Conservation (phyloP, 805 yeast species). For the Wickerhamomyces chaumierensis region DNA sequence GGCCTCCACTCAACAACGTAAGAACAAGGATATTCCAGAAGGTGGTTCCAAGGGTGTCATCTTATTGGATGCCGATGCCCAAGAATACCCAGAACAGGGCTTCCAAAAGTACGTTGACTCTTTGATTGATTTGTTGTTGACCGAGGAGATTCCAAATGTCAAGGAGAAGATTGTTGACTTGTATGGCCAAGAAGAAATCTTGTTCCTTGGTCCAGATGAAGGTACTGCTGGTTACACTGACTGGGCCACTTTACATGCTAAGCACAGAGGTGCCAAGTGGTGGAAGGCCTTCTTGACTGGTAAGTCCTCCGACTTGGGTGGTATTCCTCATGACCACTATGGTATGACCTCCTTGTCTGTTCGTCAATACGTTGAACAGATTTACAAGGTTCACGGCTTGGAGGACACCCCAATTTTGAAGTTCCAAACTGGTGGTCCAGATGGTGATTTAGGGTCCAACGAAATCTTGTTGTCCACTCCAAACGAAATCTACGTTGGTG, state of each 20-base stretch:
- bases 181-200: constrained; percentile 74
- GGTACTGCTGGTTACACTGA: constrained; percentile 92
- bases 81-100: constrained; percentile 69
- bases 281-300: constrained; percentile 99
- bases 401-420: constrained; percentile 51
- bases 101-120: constrained; percentile 91
- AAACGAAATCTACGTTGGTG: constrained; percentile 73
- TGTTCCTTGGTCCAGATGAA: constrained; percentile 99
- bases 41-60: constrained; percentile 99
- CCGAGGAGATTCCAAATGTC: constrained; percentile 40
- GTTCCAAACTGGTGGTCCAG: constrained; percentile 98
- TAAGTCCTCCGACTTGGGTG: constrained; percentile 83
- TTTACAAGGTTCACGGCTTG: constrained; percentile 68
- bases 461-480: constrained; percentile 75
- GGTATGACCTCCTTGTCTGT: constrained; percentile 97
- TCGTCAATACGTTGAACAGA: constrained; percentile 79
- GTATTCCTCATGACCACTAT: constrained; percentile 95
- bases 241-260: constrained; percentile 96
- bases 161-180: constrained; percentile 61
- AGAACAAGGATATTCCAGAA: constrained; percentile 97
- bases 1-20: constrained; percentile 92
- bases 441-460: constrained; percentile 94
- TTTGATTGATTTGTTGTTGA: constrained; percentile 68
- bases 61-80: constrained; percentile 59
- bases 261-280: constrained; percentile 87